These are phyloP conservation scores for Plasmodium gaboni DNA, from an alignment of 169 alveolate genomes.

Conservation along the genomic window DNA sequence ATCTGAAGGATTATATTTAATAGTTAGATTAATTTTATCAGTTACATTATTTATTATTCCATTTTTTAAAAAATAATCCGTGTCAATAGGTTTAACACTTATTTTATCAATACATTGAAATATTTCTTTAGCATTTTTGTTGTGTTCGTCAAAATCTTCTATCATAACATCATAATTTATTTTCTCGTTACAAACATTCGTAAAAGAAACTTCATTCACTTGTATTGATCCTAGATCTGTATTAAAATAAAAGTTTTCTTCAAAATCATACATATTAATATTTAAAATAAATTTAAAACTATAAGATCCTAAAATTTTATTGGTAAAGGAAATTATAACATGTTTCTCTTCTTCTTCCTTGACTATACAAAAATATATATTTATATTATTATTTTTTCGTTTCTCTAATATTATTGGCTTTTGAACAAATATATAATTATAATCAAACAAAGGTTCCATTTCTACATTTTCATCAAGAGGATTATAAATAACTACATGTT, in stretches of 20 bases:
- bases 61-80: constrained; percentile 53
- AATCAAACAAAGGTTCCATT: constrained; percentile 57
- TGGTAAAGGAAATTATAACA: constrained; percentile 48
- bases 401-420: constrained; percentile 45
- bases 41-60: constrained; percentile 23
- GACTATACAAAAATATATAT: constrained; percentile 53
- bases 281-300: constrained; percentile 72
- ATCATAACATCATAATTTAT: constrained; percentile 72
- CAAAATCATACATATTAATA: constrained; percentile 41
- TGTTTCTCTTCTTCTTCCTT: constrained; percentile 40
- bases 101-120: constrained; percentile 63
- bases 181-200: constrained; percentile 68
- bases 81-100: constrained; percentile 51
- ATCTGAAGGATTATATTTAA: constrained; percentile 52
- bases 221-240: constrained; percentile 72
- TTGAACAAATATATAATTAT: constrained; percentile 55
- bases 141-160: constrained; percentile 73
- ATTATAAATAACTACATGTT: constrained; percentile 43
- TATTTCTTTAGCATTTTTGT: constrained; percentile 46
- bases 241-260: constrained; percentile 67
- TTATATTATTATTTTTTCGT: constrained; percentile 48
- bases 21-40: constrained; percentile 53
- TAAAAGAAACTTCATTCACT: constrained; percentile 72
- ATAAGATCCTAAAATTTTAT: constrained; percentile 40
- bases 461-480: constrained; percentile 66